Conservation (phyloP, 2,329 filamentous ascomycete species). For the Xylaria sp. region DNA sequence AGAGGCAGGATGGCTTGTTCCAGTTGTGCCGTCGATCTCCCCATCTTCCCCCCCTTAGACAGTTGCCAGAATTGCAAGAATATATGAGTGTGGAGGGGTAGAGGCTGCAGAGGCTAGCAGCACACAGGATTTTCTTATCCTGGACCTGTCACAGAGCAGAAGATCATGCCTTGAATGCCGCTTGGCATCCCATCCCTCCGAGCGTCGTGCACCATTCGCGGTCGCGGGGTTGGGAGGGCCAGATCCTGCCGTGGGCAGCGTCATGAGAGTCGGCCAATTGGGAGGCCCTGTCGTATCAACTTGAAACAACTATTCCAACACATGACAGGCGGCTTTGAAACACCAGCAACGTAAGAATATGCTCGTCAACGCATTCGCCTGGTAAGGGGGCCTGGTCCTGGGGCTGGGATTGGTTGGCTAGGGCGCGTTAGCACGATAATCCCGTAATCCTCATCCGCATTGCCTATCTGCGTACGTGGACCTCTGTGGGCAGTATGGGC, state of each 20-base stretch:
- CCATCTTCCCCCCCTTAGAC: constrained; percentile 9
- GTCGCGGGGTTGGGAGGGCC: constrained; percentile 33
- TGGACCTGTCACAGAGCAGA: constrained; percentile 25
- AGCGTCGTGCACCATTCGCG: constrained; percentile 14
- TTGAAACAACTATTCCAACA: constrained; percentile 39
- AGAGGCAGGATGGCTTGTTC: constrained; percentile 12
- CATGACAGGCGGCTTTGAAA: constrained; percentile 38
- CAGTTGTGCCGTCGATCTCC: constrained; percentile 27
- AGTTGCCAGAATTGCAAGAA: not conserved
- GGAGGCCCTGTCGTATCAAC: constrained; percentile 24
- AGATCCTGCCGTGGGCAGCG: constrained; percentile 30
- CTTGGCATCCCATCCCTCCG: constrained; percentile 27
- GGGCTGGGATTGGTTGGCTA: constrained; percentile 18
- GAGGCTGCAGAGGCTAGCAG: constrained; percentile 2
- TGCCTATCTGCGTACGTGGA: constrained; percentile 1
- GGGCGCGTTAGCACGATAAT: constrained; percentile 5
- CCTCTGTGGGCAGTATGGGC: not conserved
- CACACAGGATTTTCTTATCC: constrained; percentile 6
- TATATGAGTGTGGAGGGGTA: not conserved
- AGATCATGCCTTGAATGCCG: constrained; percentile 32
- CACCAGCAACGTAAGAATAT: constrained; percentile 35
- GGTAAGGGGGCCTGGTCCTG: constrained; percentile 4
- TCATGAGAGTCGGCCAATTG: constrained; percentile 30
- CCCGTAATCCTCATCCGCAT: not conserved
- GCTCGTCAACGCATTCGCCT: constrained; percentile 19